Percentiles rank a stretch among this genome's conserved stretches.
Conservation (phyloP, 306 rosid genomes). For the Astragalus glycyphyllos region DNA sequence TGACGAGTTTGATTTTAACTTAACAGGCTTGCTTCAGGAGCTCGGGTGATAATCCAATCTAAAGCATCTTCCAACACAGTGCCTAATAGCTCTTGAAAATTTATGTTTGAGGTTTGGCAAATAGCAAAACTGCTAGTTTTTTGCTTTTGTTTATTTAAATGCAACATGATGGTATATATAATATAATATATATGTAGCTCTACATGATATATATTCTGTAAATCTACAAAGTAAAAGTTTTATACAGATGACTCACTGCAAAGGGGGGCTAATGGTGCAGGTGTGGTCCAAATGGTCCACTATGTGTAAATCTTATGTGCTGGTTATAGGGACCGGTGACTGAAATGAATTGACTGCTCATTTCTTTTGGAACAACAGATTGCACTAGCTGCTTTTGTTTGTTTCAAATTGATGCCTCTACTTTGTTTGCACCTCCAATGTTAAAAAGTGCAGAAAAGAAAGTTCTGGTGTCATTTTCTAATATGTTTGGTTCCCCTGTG, state of each 20-base stretch:
- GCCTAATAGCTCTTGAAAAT: constrained; percentile 47
- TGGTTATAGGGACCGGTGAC: constrained; percentile 41
- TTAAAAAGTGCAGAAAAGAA: background rate
- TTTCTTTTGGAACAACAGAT: constrained; percentile 44
- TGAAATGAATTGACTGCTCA: constrained; percentile 44
- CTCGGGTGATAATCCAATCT: constrained; percentile 88
- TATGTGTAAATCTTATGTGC: constrained; percentile 33
- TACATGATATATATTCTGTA: constrained; percentile 41
- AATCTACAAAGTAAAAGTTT: constrained; percentile 53
- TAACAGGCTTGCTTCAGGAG: constrained; percentile 98
- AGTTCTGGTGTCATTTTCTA: constrained; percentile 29
- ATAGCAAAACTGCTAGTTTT: constrained; percentile 35
- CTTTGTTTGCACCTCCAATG: constrained; percentile 23
- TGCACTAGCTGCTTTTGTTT: constrained; percentile 34
- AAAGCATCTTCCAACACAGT: constrained; percentile 50
- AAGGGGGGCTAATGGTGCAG: constrained; percentile 44
- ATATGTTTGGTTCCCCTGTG: no score
- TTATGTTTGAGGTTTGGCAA: constrained; percentile 17
- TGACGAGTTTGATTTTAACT: constrained; percentile 50
- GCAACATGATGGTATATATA: constrained; percentile 45
- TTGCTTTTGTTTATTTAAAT: constrained; percentile 47
- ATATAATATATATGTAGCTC: constrained; percentile 24
- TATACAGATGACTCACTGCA: constrained; percentile 45
- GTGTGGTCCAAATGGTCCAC: constrained; percentile 65
- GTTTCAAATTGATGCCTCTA: constrained; percentile 27